These are phyloP conservation scores for Penicillium frequentans DNA, from an alignment of 2,329 filamentous ascomycete species.

Conservation along the genomic window DNA sequence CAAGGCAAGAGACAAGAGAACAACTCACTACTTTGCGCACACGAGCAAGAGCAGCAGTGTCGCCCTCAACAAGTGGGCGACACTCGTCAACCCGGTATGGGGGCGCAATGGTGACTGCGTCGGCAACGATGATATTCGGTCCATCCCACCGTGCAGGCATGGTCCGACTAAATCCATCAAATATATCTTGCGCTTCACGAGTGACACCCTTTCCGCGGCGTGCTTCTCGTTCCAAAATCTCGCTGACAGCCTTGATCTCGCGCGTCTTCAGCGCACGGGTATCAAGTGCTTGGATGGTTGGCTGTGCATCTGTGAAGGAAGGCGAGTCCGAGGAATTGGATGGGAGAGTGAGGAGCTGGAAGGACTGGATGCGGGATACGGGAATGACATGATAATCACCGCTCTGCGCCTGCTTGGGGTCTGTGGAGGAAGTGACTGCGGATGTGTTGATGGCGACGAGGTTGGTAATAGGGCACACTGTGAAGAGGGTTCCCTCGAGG, in stretches of 20 bases:
- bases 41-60: conserved; percentile 43
- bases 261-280: conserved; percentile 54
- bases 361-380: conserved; percentile 58
- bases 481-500: conserved; percentile 63
- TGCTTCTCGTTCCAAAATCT: conserved; percentile 59
- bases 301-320: conserved; percentile 50
- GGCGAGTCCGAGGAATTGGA: conserved; percentile 32
- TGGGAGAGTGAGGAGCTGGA: conserved; percentile 53
- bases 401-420: conserved; percentile 39
- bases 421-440: conserved; percentile 37
- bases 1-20: neutral
- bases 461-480: conserved; percentile 61
- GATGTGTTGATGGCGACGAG: conserved; percentile 61
- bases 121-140: conserved; percentile 59
- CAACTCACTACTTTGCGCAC: conserved; percentile 51
- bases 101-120: conserved; percentile 58
- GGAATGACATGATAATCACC: conserved; percentile 63
- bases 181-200: conserved; percentile 63
- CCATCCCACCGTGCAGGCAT: conserved; percentile 63
- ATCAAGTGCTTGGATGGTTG: conserved; percentile 50
- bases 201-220: conserved; percentile 61
- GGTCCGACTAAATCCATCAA: conserved; percentile 61
- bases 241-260: conserved; percentile 56
- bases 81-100: conserved; percentile 61
- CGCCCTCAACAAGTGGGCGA: conserved; percentile 40